Evolutionary conservation across 192 early-diverging fungal species (phyloP), one percentile per base, ranked within the genome.

Genomic region (Borealophlyctis nickersoniae): DNA sequence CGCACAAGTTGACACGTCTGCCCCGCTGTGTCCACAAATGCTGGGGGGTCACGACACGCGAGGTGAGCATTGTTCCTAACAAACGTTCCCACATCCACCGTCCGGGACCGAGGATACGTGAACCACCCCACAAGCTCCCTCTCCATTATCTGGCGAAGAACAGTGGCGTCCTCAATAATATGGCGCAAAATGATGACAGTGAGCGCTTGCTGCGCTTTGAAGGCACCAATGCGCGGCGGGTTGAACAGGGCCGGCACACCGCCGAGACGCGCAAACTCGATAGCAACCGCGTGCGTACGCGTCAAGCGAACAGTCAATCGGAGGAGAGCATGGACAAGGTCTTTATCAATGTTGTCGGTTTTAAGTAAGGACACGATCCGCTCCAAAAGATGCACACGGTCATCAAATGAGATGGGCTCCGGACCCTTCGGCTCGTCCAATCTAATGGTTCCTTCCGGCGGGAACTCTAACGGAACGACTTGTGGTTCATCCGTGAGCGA

Each of bases 111-210:
- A 7, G 89, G 86, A 49, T 80, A 77, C 39, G 85, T 79, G 24
- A 94, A 86, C 87, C 88, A 93, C 24, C 73, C 79, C 24, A 73
- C 81, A 3, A 96, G 84, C 65, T 94, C 87, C 34, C 82, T 71
- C 58, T 89, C 87, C 84, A 98, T 90, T 4, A 81, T 72, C 36
- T 67, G 60, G 60, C 77, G 73, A 54, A 96, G 69, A 1, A 89
- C 78, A 1, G 69, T 69, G 19, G 72, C 59, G 60, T 86, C 81
- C 70, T 98, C 95, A 60, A 95, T 80, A 14, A 90, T 82, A 65
- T 98, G 92, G 2, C 94, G 85, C 54, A 98, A 63, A n/a, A 98
- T 90, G 66, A 95, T 89, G 22, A 90, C 73, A 9, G 89, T 80
- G 49, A 95, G 81, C 34, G 86, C 82, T 45, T 88, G 88, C 57